phyloP scores from a whole-genome alignment of 768 basidiomycete genomes.

The Lactarius akahatsu region DNA sequence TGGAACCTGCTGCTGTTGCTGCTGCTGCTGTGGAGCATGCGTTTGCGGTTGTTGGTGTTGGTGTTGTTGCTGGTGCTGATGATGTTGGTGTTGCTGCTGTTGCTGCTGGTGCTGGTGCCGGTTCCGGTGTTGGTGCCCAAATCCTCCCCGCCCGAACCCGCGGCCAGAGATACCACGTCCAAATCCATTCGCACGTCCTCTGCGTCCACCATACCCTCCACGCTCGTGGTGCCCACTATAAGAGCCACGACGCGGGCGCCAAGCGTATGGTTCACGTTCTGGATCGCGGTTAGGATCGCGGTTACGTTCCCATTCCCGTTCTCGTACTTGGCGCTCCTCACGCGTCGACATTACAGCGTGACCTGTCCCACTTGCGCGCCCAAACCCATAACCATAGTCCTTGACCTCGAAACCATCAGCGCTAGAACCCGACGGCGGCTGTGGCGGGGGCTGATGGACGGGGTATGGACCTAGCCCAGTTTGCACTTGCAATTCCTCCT shows the following conservation, averaged over 20 bases:
- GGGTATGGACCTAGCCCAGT: conserved; percentile 23
- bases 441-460: conserved; percentile 19
- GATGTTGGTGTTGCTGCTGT: neutral
- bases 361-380: conserved; percentile 42
- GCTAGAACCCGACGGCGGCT: conserved; percentile 21
- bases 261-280: conserved; percentile 29
- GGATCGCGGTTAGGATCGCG: conserved; percentile 29
- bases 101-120: conserved; percentile 9
- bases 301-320: conserved; percentile 37
- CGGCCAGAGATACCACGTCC: conserved; percentile 32
- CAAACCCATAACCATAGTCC: conserved; percentile 67
- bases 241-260: conserved; percentile 39
- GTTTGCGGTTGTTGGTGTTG: conserved; percentile 13
- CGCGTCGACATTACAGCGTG: conserved; percentile 36
- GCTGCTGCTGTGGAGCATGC: conserved; percentile 2
- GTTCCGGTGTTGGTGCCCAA: conserved; percentile 8
- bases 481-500: conserved; percentile 25
- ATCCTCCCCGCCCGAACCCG: conserved; percentile 23
- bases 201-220: conserved; percentile 27
- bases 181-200: conserved; percentile 32
- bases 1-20: conserved; percentile 6
- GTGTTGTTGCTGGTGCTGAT: conserved; percentile 11
- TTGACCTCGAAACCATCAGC: conserved; percentile 53
- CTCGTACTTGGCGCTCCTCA: conserved; percentile 34
- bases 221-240: conserved; percentile 28